Conservation (phyloP, 805 yeast species). For the Zygosaccharomyces bailii region DNA sequence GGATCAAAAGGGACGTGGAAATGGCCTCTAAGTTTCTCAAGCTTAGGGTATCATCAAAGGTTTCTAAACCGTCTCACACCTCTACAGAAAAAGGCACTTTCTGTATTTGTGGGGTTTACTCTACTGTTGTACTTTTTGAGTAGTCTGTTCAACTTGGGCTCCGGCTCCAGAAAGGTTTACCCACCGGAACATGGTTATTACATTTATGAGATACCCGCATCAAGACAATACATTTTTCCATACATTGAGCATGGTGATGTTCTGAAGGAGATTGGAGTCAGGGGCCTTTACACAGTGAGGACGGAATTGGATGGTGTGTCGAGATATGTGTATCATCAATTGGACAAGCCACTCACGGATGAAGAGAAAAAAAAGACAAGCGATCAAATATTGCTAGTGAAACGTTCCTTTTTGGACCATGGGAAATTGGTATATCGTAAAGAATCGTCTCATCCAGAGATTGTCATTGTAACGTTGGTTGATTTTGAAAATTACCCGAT, state of each 20-base stretch:
- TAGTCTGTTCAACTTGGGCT: slow-evolving; percentile 16
- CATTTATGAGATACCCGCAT: slow-evolving; percentile 45
- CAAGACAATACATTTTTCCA: slow-evolving; percentile 62
- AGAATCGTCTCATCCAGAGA: slow-evolving; percentile 46
- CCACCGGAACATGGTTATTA: slow-evolving; percentile 44
- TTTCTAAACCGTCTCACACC: slow-evolving; percentile 2
- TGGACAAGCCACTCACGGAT: slow-evolving; percentile 42
- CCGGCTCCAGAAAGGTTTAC: slow-evolving; percentile 14
- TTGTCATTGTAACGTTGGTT: slow-evolving; percentile 72
- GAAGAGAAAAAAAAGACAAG: slow-evolving; percentile 33
- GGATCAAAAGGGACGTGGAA: slow-evolving; percentile 12
- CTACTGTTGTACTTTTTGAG: slow-evolving; percentile 21
- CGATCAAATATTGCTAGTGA: slow-evolving; percentile 42
- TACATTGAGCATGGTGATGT: slow-evolving; percentile 66
- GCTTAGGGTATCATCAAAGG: background rate
- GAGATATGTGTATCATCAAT: slow-evolving; percentile 36
- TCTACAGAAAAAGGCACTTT: slow-evolving; percentile 7
- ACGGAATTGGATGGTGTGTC: slow-evolving; percentile 45
- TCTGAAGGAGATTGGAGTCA: slow-evolving; percentile 54
- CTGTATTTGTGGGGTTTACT: slow-evolving; percentile 11
- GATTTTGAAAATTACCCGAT: slow-evolving; percentile 67
- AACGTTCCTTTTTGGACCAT: slow-evolving; percentile 58
- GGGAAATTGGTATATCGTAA: slow-evolving; percentile 50
- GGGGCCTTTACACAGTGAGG: slow-evolving; percentile 48
- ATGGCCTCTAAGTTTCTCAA: slow-evolving; percentile 9